These are phyloP conservation scores for Fusarium robinianum DNA, from an alignment of 2,329 filamentous ascomycete species.

Conservation along the genomic window DNA sequence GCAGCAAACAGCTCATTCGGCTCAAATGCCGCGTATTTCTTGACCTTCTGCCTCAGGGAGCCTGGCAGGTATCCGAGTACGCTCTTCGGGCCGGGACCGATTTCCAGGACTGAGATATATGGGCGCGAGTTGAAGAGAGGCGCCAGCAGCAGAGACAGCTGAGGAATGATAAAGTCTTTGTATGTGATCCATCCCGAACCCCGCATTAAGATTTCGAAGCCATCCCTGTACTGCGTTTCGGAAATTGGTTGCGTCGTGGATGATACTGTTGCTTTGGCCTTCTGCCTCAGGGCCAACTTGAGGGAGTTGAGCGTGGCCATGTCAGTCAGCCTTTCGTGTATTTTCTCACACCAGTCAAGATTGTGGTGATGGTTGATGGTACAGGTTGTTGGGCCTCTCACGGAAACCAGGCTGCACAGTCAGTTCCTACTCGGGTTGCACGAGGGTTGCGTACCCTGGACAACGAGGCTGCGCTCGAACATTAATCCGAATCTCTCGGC, in stretches of 20 bases:
- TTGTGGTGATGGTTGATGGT: too few species aligned
- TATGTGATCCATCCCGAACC: constrained; percentile 47
- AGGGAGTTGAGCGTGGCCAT: constrained; percentile 47
- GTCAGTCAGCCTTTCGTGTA: too few species aligned
- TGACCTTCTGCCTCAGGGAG: constrained; percentile 48
- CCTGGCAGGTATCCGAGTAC: constrained; percentile 55
- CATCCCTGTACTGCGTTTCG: constrained; percentile 52
- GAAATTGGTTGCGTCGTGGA: constrained; percentile 45
- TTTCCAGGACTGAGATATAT: constrained; percentile 59
- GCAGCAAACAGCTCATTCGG: constrained; percentile 53
- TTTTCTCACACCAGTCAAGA: too few species aligned
- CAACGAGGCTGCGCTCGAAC: too few species aligned
- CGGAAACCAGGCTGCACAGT: too few species aligned
- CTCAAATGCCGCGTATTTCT: constrained; percentile 59
- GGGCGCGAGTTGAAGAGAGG: constrained; percentile 47
- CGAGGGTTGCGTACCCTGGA: too few species aligned
- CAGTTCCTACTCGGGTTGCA: too few species aligned
- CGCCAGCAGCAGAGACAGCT: constrained; percentile 49
- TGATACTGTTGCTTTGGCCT: constrained; percentile 31
- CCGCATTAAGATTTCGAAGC: constrained; percentile 50
- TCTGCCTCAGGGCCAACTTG: constrained; percentile 46
- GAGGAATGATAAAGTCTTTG: constrained; percentile 56
- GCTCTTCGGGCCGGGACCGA: constrained; percentile 62
- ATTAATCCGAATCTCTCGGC: too few species aligned
- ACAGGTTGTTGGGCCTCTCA: too few species aligned